Percentiles rank a stretch among this genome's conserved stretches.
These are phyloP conservation scores for Pseudopithomyces chartarum DNA, from an alignment of 2,329 filamentous ascomycete genomes.

Conservation along the genomic window DNA sequence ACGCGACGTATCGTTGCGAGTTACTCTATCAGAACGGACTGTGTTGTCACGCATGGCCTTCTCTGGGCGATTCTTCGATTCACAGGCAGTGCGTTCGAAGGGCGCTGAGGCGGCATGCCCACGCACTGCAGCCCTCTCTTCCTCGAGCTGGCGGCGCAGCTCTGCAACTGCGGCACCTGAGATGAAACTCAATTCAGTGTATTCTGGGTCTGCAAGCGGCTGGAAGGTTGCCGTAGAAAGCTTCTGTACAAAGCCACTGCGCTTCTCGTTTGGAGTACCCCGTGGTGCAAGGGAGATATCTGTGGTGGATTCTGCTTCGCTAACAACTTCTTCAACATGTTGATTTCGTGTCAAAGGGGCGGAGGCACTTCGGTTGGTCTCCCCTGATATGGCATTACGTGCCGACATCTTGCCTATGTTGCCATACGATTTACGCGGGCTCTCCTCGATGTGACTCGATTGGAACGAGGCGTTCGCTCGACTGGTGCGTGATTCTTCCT, in stretches of 20 bases:
- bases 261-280: constrained; percentile 32
- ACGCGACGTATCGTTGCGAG: constrained; percentile 43
- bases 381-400: constrained; percentile 18
- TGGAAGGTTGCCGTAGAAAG: constrained; percentile 26
- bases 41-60: constrained; percentile 45
- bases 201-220: constrained; percentile 35
- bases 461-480: constrained; percentile 26
- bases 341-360: constrained; percentile 32
- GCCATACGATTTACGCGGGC: constrained; percentile 32
- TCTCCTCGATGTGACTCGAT: constrained; percentile 21
- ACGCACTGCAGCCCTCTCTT: constrained; percentile 55
- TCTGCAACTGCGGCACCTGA: constrained; percentile 58
- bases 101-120: constrained; percentile 26
- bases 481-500: constrained; percentile 42
- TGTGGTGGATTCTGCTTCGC: constrained; percentile 46
- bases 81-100: constrained; percentile 35
- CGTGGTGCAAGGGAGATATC: constrained; percentile 45
- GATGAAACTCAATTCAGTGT: constrained; percentile 62
- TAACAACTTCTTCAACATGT: constrained; percentile 30
- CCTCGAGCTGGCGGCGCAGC: constrained; percentile 60
- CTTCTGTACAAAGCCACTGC: constrained; percentile 23
- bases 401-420: constrained; percentile 24
- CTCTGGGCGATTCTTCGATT: constrained; percentile 45
- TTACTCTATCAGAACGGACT: constrained; percentile 33
- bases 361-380: constrained; percentile 34